Conservation (phyloP, 140 eudicot species). For the Anethum foeniculum region DNA sequence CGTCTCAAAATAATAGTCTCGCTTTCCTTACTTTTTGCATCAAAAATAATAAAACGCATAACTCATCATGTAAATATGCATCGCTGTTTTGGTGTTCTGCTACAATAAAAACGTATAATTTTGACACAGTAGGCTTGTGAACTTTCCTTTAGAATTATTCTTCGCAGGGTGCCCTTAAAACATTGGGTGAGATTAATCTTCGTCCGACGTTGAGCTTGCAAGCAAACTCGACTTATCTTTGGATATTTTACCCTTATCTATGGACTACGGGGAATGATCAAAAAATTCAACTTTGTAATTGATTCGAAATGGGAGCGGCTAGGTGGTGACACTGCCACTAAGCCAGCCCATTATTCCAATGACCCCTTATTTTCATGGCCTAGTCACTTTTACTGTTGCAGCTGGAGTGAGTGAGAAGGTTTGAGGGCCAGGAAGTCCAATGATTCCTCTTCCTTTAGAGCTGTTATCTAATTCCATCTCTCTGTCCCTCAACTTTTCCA, state of each 20-base stretch:
- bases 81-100: too few relatives aligned
- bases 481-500: conserved; percentile 1
- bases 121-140: not conserved
- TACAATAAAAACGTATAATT: too few relatives aligned
- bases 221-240: not conserved
- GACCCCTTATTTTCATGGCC: conserved; percentile 9
- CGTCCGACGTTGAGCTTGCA: not conserved
- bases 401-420: conserved; percentile 21
- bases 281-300: not conserved
- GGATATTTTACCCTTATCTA: not conserved
- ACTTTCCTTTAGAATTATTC: too few relatives aligned
- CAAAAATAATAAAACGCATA: not conserved
- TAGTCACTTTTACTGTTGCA: conserved; percentile 3
- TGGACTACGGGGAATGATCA: not conserved
- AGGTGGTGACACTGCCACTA: not conserved
- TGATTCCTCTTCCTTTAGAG: conserved; percentile 24
- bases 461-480: conserved; percentile 14
- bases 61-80: not conserved
- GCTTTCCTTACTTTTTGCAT: not conserved
- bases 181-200: not conserved
- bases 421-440: conserved; percentile 16
- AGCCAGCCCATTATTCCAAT: not conserved
- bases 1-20: not conserved
- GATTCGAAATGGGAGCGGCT: not conserved
- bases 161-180: not conserved